phyloP scores from a whole-genome alignment of 306 rosid genomes.

The Arachis hypogaea region DNA sequence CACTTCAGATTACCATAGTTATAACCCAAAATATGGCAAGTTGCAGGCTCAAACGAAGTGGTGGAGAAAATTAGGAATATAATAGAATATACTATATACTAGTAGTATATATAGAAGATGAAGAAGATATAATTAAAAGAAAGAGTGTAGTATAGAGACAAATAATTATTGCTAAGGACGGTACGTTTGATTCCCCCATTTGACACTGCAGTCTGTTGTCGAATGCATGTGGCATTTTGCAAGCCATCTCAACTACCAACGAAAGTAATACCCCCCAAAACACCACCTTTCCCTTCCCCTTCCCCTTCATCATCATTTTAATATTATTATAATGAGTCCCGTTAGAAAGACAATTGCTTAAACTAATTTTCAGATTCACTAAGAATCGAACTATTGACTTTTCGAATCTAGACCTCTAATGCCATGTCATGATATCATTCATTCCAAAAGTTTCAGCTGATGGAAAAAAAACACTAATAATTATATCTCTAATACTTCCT shows the following conservation, averaged over 20 bases:
- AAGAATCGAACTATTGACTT: no score
- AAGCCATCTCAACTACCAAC: constrained; percentile 51
- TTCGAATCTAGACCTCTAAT: no score
- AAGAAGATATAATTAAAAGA: neutral
- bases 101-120: neutral
- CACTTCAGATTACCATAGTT: neutral
- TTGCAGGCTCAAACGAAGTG: no score
- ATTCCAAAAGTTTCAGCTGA: no score
- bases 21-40: neutral
- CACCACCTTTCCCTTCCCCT: constrained; percentile 20
- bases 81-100: neutral
- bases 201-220: constrained; percentile 57
- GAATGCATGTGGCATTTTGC: constrained; percentile 55
- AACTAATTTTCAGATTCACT: no score
- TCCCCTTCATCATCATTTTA: no score
- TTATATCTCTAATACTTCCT: no score
- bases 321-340: no score
- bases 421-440: no score
- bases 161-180: constrained; percentile 40
- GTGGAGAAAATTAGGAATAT: constrained; percentile 27
- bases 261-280: constrained; percentile 31
- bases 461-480: no score
- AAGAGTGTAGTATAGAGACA: constrained; percentile 30
- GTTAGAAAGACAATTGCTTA: no score
- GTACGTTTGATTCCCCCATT: constrained; percentile 58